Evolutionary conservation across 108 stramenopile genomes (phyloP), one percentile per base, ranked within the genome.

Genomic region (Schizochytrium sp.): DNA sequence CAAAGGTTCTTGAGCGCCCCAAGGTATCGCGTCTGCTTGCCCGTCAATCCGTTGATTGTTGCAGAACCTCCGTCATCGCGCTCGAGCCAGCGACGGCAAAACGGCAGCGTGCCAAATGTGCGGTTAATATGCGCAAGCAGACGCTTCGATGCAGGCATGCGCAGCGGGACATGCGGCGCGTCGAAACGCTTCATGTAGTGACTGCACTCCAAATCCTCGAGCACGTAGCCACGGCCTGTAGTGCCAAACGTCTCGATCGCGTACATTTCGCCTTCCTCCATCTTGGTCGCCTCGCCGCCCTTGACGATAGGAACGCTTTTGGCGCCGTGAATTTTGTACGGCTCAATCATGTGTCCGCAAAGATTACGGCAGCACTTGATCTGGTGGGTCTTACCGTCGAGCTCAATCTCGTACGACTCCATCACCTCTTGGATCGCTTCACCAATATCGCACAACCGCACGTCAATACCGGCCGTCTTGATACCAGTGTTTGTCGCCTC

Each of bases 151-250:
- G 95, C 91, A 16, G 95, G 95, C 92, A 99, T 92, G 28, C 98
- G 95, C 58, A 99, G 91, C 8, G 99, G 98, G 6, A 98, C 96
- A 72, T 97, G 98, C 25, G 97, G 98, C 63, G 96, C 96, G 88
- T 99, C 89, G 87, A 98, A 96, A 83, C 94, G 93, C 91, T 98
- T 98, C 98, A 98, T 98, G 94, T 98, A 99, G 92, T 99, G 99
- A 45, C 95, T 95, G 93, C 99, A 99, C 91, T 99, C 99, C 94
- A 97, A 60, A 76, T 98, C 98, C 94, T 99, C 99, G 58, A 97
- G 92, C 14, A 98, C 97, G 89, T 97, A 97, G 14, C 98, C 99
- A 25, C 98, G 94, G 28, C 99, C 99, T 10, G 98, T 99, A 60
- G 87, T 60, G 28, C 98, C 99, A 91, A 99, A 99, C 0, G 99